Conservation (phyloP, 371 early-diverging fungal genomes). For the Nosema muscidifuracis region DNA sequence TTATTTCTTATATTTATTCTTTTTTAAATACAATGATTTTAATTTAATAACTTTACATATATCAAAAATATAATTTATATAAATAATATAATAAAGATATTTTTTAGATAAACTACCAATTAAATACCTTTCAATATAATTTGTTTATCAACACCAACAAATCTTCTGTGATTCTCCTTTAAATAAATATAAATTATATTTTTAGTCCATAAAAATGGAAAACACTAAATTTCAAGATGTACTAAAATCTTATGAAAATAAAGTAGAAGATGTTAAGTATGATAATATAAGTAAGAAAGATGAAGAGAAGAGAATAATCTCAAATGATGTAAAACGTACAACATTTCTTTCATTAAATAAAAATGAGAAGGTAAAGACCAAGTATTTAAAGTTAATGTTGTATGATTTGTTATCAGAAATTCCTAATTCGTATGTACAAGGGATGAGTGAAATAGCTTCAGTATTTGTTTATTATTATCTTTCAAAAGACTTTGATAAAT, state of each 20-base stretch:
- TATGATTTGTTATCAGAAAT: constrained; percentile 30
- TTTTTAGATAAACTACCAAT: too few species aligned
- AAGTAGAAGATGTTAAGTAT: constrained; percentile 12
- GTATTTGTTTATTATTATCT: constrained; percentile 51
- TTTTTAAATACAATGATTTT: too few species aligned
- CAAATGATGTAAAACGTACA: constrained; percentile 45
- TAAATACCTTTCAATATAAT: too few species aligned
- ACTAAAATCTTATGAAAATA: constrained; percentile 17
- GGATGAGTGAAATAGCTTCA: constrained; percentile 57
- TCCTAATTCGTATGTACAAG: constrained; percentile 51
- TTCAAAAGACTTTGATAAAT: constrained; percentile 9
- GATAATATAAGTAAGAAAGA: background rate
- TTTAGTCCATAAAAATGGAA: constrained; percentile 16
- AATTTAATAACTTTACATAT: too few species aligned
- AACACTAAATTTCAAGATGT: constrained; percentile 20
- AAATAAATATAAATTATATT: background rate
- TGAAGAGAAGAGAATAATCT: constrained; percentile 16
- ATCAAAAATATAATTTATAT: too few species aligned
- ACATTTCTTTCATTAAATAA: constrained; percentile 15
- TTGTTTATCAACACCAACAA: too few species aligned
- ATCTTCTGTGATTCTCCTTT: too few species aligned
- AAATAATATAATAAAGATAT: too few species aligned
- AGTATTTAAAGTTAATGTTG: constrained; percentile 33
- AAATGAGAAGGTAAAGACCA: background rate
- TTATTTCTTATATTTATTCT: too few species aligned